Conservation (phyloP, 352 stramenopile genomes). For the Thalassiosira oceanica region DNA sequence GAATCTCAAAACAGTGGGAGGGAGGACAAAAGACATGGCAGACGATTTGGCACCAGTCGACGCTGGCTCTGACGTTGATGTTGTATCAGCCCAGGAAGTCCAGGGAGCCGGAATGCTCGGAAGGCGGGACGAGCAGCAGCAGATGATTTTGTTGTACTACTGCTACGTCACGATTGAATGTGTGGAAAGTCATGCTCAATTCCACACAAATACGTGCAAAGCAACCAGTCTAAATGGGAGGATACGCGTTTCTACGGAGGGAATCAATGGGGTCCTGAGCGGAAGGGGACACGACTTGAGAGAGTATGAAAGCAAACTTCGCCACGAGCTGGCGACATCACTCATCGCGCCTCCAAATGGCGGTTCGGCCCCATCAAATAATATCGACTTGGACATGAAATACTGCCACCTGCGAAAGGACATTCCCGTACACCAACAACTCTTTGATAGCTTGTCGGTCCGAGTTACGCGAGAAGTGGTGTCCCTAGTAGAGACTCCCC, state of each 20-base stretch:
- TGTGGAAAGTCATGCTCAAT: constrained; percentile 37
- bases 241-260: constrained; percentile 74
- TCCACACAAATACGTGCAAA: constrained; percentile 56
- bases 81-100: too few relatives aligned
- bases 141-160: constrained; percentile 74
- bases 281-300: constrained; percentile 32
- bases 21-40: too few relatives aligned
- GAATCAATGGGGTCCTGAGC: constrained; percentile 74
- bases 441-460: constrained; percentile 64
- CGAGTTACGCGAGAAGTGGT: constrained; percentile 72
- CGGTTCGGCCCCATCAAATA: too few relatives aligned
- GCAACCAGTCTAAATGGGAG: constrained; percentile 49
- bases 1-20: too few relatives aligned
- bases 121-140: too few relatives aligned
- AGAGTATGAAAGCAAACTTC: constrained; percentile 53
- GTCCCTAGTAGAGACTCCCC: constrained; percentile 56
- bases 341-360: too few relatives aligned
- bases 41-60: too few relatives aligned
- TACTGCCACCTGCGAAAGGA: constrained; percentile 71
- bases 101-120: too few relatives aligned
- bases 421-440: constrained; percentile 50
- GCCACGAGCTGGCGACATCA: constrained; percentile 35
- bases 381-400: constrained; percentile 78
- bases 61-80: too few relatives aligned
- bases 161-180: constrained; percentile 45